These are phyloP conservation scores for Botrytis hyacinthi DNA, from an alignment of 2,329 filamentous ascomycete species.

Conservation along the genomic window DNA sequence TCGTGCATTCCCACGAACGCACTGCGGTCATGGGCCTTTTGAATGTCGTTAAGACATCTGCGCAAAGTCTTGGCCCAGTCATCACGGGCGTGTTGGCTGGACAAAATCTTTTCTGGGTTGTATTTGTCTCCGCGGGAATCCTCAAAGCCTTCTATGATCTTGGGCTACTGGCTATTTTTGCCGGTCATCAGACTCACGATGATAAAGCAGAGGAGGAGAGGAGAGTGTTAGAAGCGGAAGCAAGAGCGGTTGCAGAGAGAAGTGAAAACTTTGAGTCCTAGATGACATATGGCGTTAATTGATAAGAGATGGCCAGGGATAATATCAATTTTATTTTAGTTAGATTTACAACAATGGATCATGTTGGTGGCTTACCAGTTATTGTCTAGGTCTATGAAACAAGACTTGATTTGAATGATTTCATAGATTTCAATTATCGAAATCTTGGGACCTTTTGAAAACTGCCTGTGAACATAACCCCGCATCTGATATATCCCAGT, in stretches of 20 bases:
- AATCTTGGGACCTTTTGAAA: neutral
- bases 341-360: neutral
- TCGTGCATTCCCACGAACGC: conserved; percentile 62
- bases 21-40: conserved; percentile 70
- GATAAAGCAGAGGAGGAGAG: conserved; percentile 31
- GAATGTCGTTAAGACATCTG: conserved; percentile 66
- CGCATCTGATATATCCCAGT: neutral
- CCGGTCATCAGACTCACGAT: conserved; percentile 36
- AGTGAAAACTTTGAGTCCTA: conserved; percentile 20
- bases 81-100: conserved; percentile 63
- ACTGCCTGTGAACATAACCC: neutral
- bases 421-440: neutral
- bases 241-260: conserved; percentile 29
- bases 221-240: conserved; percentile 22
- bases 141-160: conserved; percentile 63
- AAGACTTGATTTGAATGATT: neutral
- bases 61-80: conserved; percentile 60
- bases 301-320: neutral
- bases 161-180: conserved; percentile 52
- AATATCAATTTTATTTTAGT: neutral
- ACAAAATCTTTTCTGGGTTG: conserved; percentile 56
- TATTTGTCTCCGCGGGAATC: conserved; percentile 60
- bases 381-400: neutral
- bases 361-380: neutral
- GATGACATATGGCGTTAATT: neutral